Evolutionary conservation across 208 protist genomes (phyloP).

Genomic region (Acanthamoeba royreba): DNA sequence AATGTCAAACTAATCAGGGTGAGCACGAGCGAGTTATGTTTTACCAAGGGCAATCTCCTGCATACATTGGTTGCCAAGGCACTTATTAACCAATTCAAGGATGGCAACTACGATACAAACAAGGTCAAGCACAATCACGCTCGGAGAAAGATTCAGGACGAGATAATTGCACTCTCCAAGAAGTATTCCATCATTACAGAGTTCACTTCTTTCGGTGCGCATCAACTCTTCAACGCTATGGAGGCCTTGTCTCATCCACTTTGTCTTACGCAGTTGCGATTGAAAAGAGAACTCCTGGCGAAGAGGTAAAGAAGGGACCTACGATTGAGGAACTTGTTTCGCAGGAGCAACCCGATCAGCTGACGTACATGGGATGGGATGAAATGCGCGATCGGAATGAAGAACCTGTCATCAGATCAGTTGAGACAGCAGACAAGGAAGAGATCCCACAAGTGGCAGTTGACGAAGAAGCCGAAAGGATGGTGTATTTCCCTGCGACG

Average conservation of each 20-base stretch:
- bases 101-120: slow-evolving; percentile 51
- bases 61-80: slow-evolving; percentile 61
- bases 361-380: slow-evolving; percentile 3
- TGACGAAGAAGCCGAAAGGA: no score
- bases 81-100: slow-evolving; percentile 66
- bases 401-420: background rate
- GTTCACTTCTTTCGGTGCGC: slow-evolving; percentile 67
- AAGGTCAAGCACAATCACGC: slow-evolving; percentile 11
- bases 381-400: background rate
- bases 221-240: no score
- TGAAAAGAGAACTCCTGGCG: background rate
- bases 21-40: slow-evolving; percentile 56
- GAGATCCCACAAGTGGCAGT: no score
- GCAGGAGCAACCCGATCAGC: background rate
- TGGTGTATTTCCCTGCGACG: background rate
- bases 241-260: no score
- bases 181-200: slow-evolving; percentile 61
- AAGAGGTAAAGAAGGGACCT: background rate
- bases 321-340: slow-evolving; percentile 17
- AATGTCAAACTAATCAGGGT: no score
- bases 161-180: slow-evolving; percentile 57
- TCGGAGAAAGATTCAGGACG: slow-evolving; percentile 16
- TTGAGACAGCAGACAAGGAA: background rate
- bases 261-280: background rate
- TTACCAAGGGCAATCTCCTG: slow-evolving; percentile 55